Evolutionary conservation across 495 filamentous ascomycete species (phyloP), one percentile per base, ranked within the genome.

Genomic region (Evernia prunastri): DNA sequence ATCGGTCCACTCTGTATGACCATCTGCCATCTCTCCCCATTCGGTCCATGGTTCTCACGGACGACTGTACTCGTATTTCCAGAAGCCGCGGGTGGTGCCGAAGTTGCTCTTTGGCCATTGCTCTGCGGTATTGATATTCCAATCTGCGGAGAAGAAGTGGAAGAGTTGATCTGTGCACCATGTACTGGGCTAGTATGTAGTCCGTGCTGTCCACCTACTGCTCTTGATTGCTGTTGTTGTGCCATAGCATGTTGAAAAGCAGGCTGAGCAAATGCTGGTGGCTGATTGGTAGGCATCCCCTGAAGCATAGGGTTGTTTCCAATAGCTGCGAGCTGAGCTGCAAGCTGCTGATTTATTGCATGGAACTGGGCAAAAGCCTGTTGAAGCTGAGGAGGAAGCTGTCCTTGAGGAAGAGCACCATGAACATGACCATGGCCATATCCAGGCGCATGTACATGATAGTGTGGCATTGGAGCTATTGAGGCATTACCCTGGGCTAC

Each of bases 141-240:
- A 45, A n/a, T n/a, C 35, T 63, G 62, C 23, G 59, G 43, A 25
- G 31, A 31, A 31, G 53, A 25, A 49, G 42, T 12, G 23, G 29
- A 23, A 5, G 47, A 17, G 12, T 40, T 63, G 35, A n/a, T 36
- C 35, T 39, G 39, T 43, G 12, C 29, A 47, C n/a, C 33, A 6
- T 47, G 51, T 35, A 43, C 29, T 20, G 61, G 39, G 17, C 51
- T 37, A 59, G 18, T 40, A 11, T 42, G 29, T 39, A 68, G n/a
- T 5, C 53, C 68, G 12, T 69, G 58, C 23, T 63, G 59, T 23
- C 36, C 59, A 40, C 57, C 58, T 29, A 60, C 67, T 56, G 60
- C 76, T 58, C 73, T 70, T 20, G 74, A 73, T 13, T 78, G 68
- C 66, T 79, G 79, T 43, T 74, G 71, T 66, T 82, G 79, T 17